A percentile compares a stretch with the other conserved stretches of the same genome.
phyloP scores from a whole-genome alignment of 2,329 filamentous ascomycete species.

The Bipolaris zeicola region DNA sequence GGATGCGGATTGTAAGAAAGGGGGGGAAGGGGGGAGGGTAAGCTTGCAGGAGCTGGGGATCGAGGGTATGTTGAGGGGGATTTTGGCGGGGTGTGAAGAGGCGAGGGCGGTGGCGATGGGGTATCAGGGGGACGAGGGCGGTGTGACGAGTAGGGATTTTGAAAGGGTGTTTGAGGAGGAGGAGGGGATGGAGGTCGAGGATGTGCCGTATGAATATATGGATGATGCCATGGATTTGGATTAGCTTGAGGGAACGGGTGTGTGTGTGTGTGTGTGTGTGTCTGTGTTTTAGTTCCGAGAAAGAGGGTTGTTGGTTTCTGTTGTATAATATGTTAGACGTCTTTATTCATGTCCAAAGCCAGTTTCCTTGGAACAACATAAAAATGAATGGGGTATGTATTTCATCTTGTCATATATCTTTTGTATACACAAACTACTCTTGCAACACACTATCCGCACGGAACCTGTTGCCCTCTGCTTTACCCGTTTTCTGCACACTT shows the following conservation, averaged over 20 bases:
- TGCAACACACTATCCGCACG: conserved; percentile 40
- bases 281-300: too few species aligned
- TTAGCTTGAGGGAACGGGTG: conserved; percentile 4
- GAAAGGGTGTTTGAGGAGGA: conserved; percentile 16
- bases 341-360: neutral
- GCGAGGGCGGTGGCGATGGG: conserved; percentile 55
- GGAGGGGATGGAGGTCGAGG: conserved; percentile 24
- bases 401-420: neutral
- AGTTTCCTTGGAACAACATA: neutral
- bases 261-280: too few species aligned
- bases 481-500: neutral
- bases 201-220: conserved; percentile 42
- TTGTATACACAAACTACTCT: conserved; percentile 9
- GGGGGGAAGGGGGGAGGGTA: conserved; percentile 13
- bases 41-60: conserved; percentile 66
- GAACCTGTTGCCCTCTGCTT: conserved; percentile 26
- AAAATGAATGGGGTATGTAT: neutral
- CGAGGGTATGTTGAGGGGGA: conserved; percentile 61
- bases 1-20: conserved; percentile 59
- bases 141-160: conserved; percentile 29
- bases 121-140: conserved; percentile 5
- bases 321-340: too few species aligned
- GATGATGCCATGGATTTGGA: conserved; percentile 47
- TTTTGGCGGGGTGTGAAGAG: conserved; percentile 65
- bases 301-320: too few species aligned